Base-by-base conservation (phyloP, 768 basidiomycete species). In the Mycena latifolia region DNA sequence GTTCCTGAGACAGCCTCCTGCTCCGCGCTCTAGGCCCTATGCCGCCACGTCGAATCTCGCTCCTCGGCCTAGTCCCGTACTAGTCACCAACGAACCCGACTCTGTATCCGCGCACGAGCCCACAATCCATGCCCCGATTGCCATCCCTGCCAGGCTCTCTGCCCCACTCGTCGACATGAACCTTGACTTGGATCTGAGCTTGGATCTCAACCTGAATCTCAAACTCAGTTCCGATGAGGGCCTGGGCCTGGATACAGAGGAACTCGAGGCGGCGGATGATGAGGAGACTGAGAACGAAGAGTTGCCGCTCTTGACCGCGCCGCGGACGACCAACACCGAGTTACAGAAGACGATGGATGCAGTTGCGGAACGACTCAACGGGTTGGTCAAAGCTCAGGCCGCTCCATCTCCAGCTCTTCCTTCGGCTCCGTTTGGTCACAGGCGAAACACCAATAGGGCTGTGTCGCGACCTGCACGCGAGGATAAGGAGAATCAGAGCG, bases 311-410 rank as follows among this genome's bases (percentile, higher is more conserved):
- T 75, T 86, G 33, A 77, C 77, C 9, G 81, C 84, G 1, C 86
- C 85, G 1, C 78, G 77, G 48, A 77, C 79, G 14, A 73, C 72
- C 1, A 80, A 85, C 46, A 75, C 76, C 28, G 79, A 80, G 37
- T 70, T 81, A 31, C 86, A 84, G 73, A 71, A 71, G 46, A 77
- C 80, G 11, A 80, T 84, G 60, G 81, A 83, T 43, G 81, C 83
- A 24, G 80, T 84, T 43, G 80, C 86, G 18, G 81, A 81, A 27
- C 82, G 82, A 61, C 79, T 85, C 55, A 85, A 85, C 69, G 69
- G 80, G 51, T 33, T 72, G 20, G 62, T 65, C 25, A 76, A 71
- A 48, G 75, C 74, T 47, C 71, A 72, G 62, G 71, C 67, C 31
- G 69, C 71, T 46, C 29, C 55, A 8, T 63, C 69, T 6, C 72